Base-by-base conservation (phyloP, 2,329 filamentous ascomycete genomes). In the Pezicula rhizophila region DNA sequence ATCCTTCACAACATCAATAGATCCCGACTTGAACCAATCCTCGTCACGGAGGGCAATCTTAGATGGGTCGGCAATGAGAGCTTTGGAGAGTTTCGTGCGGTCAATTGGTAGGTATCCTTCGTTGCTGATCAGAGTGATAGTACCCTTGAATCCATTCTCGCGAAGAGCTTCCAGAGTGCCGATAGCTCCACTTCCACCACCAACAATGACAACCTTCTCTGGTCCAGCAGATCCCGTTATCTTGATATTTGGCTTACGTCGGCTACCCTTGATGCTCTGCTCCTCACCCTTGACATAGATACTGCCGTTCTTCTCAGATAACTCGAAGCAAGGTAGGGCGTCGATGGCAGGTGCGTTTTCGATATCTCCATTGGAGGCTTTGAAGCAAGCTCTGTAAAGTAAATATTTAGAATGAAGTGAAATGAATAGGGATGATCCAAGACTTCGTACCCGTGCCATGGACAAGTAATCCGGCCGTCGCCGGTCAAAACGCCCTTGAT, bases 321-420 rank as follows among this genome's bases (percentile, higher is more conserved):
- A 74, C 46, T 89, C 82, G 71, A 95, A 99, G 45, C 85, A 84
- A 41, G 87, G 79, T 23, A 99, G 73, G n/a, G 87, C 78, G 61
- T 97, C 89, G 23, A 95, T 79, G 2, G 89, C 93, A 0, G 93
- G 93, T 1, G 92, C 91, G 64, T 97, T 89, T 70, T 99, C 93
- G 51, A 97, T 87, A 60, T 99, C 93, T 46, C 93, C 93, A 5
- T 87, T 95, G 48, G 79, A 78, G 54, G 89, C 82, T 54, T 89
- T 93, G 72, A 96, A 99, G 74, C 93, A 99, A 49, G 93, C 93
- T 91, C 55, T 46, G 5, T 14, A 31, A 38, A 7, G 2, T 31
- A 20, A 4, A 14, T 31, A 50, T 31, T 26, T 14, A 31, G 33
- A 12, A 40, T 23, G 41, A 15, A 44, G 60, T 38, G 14, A 26